Evolutionary conservation across 495 filamentous ascomycete species (phyloP), one percentile per base, ranked within the genome.

Genomic region (Massariosphaeria phaeospora): DNA sequence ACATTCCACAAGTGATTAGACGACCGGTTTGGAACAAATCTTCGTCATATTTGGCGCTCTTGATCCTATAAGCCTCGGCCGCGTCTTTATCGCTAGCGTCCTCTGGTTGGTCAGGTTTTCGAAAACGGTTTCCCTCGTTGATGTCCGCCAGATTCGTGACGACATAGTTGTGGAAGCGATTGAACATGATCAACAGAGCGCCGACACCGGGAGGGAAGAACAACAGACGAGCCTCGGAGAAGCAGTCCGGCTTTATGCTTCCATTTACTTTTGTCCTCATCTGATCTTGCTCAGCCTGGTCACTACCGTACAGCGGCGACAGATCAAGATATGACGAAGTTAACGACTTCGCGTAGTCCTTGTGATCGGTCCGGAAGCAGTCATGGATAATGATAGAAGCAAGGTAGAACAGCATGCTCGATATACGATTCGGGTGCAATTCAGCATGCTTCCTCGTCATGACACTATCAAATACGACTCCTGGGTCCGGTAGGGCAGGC

Each of bases 381-480:
- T 86, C 83, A 59, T 96, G 90, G 62, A 93, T 95, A 55, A 96
- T 91, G 49, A 95, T 88, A 13, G 83, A 86, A 6, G 89, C 90
- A 66, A 90, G 79, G 59, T 96, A 91, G 76, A 90, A 96, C 11
- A 96, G 72, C 49, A 95, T 77, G 63, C 86, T 91, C 0, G 89
- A 95, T 17, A 95, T 83, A 58, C 86, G 85, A 63, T 86, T 91
- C 3, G 84, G 81, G 69, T 87, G 83, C 40, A 82, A 75, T 53
- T 81, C 76, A 49, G 76, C 81, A 12, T 76, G 67, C 43, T 80
- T 78, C 24, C 86, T 75, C 35, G 76, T 78, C 72, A 89, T 77
- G 3, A 89, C 65, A 20, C 80, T 79, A 65, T 95, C 91, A 55
- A 91, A 96, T 23, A 96, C 74, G 2, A 84, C 76, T 15, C 73